These are phyloP conservation scores for Diversispora eburnea DNA, from an alignment of 192 early-diverging fungal genomes.

Conservation along the genomic window DNA sequence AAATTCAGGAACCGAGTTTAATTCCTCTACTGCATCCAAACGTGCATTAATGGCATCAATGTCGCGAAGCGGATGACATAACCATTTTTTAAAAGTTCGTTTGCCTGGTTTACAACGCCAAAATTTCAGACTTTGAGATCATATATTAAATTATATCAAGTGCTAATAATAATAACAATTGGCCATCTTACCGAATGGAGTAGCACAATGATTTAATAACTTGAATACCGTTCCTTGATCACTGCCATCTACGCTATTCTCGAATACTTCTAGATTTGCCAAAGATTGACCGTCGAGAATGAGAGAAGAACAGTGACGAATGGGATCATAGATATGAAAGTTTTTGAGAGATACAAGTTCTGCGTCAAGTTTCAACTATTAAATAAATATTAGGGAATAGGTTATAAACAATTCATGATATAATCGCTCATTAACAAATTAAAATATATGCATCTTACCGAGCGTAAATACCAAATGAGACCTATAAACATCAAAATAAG, in stretches of 20 bases:
- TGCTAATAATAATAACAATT: background rate
- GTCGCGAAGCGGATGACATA: conserved; percentile 82
- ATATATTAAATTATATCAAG: background rate
- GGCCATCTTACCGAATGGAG: conserved; percentile 70
- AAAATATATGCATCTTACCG: conserved; percentile 42
- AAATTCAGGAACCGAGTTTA: conserved; percentile 53
- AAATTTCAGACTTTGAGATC: background rate
- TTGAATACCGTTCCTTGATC: conserved; percentile 79
- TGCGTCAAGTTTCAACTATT: conserved; percentile 77
- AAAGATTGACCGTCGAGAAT: conserved; percentile 93
- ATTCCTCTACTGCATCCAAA: conserved; percentile 85
- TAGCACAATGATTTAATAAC: conserved; percentile 77
- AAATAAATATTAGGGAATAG: background rate
- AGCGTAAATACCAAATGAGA: conserved; percentile 81
- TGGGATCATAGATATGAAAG: conserved; percentile 80
- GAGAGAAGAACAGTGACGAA: conserved; percentile 67
- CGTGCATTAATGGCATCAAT: conserved; percentile 71
- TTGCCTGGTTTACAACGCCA: conserved; percentile 35
- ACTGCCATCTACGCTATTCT: conserved; percentile 72
- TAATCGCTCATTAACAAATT: background rate
- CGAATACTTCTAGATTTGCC: conserved; percentile 88
- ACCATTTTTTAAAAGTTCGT: conserved; percentile 73
- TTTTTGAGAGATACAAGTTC: conserved; percentile 83
- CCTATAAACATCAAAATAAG: conserved; percentile 52
- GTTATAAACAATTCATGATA: no score